A percentile compares a stretch with the other conserved stretches of the same genome.
phyloP scores from a whole-genome alignment of 1,284 basidiomycete species.

The Naganishia sp. region DNA sequence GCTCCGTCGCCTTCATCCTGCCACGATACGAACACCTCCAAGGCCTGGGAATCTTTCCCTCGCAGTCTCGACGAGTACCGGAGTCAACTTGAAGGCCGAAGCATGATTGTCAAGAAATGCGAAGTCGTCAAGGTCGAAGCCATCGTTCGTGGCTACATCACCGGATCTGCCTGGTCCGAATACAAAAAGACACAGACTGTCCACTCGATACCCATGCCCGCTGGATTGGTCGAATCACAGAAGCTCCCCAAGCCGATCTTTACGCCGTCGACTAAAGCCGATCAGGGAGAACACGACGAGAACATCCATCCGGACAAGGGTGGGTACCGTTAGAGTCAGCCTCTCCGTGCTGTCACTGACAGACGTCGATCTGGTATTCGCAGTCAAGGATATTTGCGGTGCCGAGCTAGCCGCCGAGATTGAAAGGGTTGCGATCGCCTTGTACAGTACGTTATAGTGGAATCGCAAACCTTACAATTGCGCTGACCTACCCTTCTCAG shows the following conservation, averaged over 20 bases:
- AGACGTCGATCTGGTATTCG: neutral
- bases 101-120: conserved; percentile 90
- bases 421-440: conserved; percentile 48
- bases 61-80: conserved; percentile 63
- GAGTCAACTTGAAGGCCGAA: conserved; percentile 72
- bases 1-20: conserved; percentile 61
- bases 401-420: conserved; percentile 52
- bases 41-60: conserved; percentile 56
- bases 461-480: too few species aligned
- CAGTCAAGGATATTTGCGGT: conserved; percentile 55
- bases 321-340: conserved; percentile 43
- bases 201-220: conserved; percentile 77
- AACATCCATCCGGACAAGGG: conserved; percentile 93
- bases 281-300: conserved; percentile 91
- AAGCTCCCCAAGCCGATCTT: conserved; percentile 82
- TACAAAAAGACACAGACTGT: conserved; percentile 87
- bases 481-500: conserved; percentile 29
- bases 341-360: conserved; percentile 3
- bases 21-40: conserved; percentile 59
- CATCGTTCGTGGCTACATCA: conserved; percentile 94
- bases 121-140: conserved; percentile 93
- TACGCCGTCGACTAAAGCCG: conserved; percentile 96
- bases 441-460: conserved; percentile 48
- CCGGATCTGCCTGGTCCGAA: conserved; percentile 93
- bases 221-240: conserved; percentile 80